These are phyloP conservation scores for Ricinus communis DNA, from an alignment of 345 rosid species.

Conservation along the genomic window DNA sequence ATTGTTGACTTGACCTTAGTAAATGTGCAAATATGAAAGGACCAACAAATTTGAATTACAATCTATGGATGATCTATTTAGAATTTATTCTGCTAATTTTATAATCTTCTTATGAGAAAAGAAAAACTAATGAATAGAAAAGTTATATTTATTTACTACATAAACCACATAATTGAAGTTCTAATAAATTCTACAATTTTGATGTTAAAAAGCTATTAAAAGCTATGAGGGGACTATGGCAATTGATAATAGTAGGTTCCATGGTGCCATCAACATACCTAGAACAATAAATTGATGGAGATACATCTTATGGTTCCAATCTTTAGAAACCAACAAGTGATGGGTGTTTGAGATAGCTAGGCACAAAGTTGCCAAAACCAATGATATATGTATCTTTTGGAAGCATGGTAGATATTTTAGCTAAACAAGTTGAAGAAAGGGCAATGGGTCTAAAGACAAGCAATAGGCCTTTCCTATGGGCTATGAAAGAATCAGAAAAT, in stretches of 20 bases:
- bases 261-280: conserved; percentile 48
- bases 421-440: conserved; percentile 41
- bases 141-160: too few relatives aligned
- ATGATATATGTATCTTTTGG: conserved; percentile 56
- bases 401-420: conserved; percentile 41
- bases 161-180: too few relatives aligned
- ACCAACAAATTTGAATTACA: too few relatives aligned
- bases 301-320: conserved; percentile 40
- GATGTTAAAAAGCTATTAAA: conserved; percentile 30
- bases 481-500: conserved; percentile 29
- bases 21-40: too few relatives aligned
- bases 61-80: too few relatives aligned
- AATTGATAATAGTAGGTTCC: conserved; percentile 42
- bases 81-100: too few relatives aligned
- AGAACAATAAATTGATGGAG: conserved; percentile 40
- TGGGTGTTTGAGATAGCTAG: conserved; percentile 41
- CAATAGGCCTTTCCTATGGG: conserved; percentile 43
- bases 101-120: too few relatives aligned
- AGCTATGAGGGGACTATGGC: conserved; percentile 38
- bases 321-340: conserved; percentile 32
- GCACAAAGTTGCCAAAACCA: conserved; percentile 28
- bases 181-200: neutral
- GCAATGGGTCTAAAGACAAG: conserved; percentile 42
- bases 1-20: too few relatives aligned
- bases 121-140: too few relatives aligned